Base-by-base conservation (phyloP, 805 yeast species). In the Candida fluviatilis region DNA sequence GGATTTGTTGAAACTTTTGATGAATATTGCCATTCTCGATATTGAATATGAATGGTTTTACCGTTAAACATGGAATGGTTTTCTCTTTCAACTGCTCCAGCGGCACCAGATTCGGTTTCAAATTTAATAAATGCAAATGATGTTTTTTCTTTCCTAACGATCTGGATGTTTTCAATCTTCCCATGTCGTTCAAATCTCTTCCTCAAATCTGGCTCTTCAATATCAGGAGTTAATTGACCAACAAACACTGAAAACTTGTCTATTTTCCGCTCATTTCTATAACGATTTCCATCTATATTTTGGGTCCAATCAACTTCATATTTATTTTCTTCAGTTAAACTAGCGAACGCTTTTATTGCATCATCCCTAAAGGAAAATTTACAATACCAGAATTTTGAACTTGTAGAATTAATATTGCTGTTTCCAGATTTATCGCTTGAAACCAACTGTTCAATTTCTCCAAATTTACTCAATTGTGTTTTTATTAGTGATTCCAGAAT, bases 251-350 rank as follows among this genome's bases (percentile, higher is more conserved):
- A 79, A 50, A 63, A 69, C 52, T 76, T 80, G 50, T 87, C 95
- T 52, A 85, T 57, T 31, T 45, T 43, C 8, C 37, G 27, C 26
- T 37, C 43, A 6, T 18, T 30, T 4, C 8, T 28, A n/a, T 4
- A 14, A 28, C 19, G 30, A 33, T 57, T 61, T 48, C 72, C 75
- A 34, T 80, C 89, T 32, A 87, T 71, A 52, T 87, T 87, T 60
- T 86, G 90, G 0, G 93, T 88, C 96, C 96, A 87, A 51, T 84
- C 88, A 31, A 82, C 84, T 31, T 63, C 63, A 73, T 79, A 78
- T n/a, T 62, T 59, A 5, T 69, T 62, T 33, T 73, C 73, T 11
- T 73, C 69, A 47, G 82, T 73, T 43, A 83, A 65, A 49, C 73
- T 75, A 2, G 93, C 89, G 65, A 76, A 87, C 0, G 95, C 95